Conservation (phyloP, 2,329 filamentous ascomycete genomes). For the Leptographium flavum region DNA sequence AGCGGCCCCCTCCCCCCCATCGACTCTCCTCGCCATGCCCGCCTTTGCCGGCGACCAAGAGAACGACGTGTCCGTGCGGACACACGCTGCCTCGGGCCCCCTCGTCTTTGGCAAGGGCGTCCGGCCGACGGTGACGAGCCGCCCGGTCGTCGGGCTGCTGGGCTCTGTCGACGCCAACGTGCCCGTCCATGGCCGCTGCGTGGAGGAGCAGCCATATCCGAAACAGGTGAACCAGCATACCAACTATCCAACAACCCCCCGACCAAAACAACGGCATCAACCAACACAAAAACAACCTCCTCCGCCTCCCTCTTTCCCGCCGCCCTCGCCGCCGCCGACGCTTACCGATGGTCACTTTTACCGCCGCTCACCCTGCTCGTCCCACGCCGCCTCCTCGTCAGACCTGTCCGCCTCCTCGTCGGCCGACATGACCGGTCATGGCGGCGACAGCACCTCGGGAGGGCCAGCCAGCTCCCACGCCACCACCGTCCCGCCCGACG, state of each 20-base stretch:
- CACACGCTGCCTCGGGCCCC: background rate
- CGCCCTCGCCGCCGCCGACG: constrained; percentile 2
- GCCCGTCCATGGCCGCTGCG: constrained; percentile 4
- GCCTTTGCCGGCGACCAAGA: constrained; percentile 5
- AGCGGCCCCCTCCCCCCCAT: background rate
- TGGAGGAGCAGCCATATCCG: too few relatives aligned
- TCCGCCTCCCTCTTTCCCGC: background rate
- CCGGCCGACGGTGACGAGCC: background rate
- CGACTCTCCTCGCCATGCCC: constrained; percentile 8
- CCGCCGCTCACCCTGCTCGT: background rate
- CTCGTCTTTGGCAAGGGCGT: constrained; percentile 4
- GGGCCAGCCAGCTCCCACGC: constrained; percentile 9
- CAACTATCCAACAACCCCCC: too few relatives aligned
- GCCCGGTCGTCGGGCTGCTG: constrained; percentile 1
- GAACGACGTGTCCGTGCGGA: constrained; percentile 6
- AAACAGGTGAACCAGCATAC: too few relatives aligned
- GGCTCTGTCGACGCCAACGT: constrained; percentile 7
- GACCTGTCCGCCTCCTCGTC: constrained; percentile 9
- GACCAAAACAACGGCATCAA: too few relatives aligned
- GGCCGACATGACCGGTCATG: constrained; percentile 9
- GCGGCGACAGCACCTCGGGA: constrained; percentile 6
- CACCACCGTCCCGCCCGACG: constrained; percentile 7
- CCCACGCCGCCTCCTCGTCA: background rate
- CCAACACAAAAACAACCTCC: too few relatives aligned
- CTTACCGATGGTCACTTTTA: constrained; percentile 6